Evolutionary conservation across 192 early-diverging fungal species (phyloP), one percentile per base, ranked within the genome.

Genomic region (Coemansia sp.): DNA sequence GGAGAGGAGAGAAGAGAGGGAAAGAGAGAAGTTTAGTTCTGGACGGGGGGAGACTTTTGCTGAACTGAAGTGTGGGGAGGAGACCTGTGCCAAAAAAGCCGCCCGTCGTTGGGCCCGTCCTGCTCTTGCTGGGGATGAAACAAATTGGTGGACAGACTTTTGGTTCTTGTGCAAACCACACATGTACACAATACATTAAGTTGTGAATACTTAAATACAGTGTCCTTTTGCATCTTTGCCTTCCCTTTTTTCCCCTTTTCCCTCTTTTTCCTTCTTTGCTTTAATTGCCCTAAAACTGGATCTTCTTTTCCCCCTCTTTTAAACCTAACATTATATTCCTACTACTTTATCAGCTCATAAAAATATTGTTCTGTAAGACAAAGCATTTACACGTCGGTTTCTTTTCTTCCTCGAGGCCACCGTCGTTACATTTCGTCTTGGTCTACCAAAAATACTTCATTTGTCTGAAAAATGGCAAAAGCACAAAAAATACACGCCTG

Each of bases 221-320:
- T 37, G 12, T 46, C 20, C 20, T 18, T 46, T 46, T 20, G 20
- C 16, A 25, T 46, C 39, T 61, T 61, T 60, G 43, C n/a, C 35
- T 66, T 60, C 55, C 25, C 62, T 65, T 55, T 65, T 66, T n/a
- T 64, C n/a, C n/a, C n/a, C 35, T 64, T 64, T 64, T 53, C 16
- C 46, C 25, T 35, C 15, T 40, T 67, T 57, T 56, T 20, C 63
- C 59, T 49, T 59, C 56, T 26, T 13, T 51, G 48, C 25, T 51
- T 51, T 51, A 13, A 23, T 26, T 15, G 48, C 48, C 25, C 48
- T 15, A 26, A 51, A 21, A 51, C 23, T 51, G 48, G 48, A 51
- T 51, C 48, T 26, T 51, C 13, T 51, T 26, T 26, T 56, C 16
- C 13, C 23, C 21, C 9, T 18, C 23, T 34, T 58, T 66, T 23